Base-by-base conservation (phyloP, 2,329 filamentous ascomycete species). In the Penicillium sp. region DNA sequence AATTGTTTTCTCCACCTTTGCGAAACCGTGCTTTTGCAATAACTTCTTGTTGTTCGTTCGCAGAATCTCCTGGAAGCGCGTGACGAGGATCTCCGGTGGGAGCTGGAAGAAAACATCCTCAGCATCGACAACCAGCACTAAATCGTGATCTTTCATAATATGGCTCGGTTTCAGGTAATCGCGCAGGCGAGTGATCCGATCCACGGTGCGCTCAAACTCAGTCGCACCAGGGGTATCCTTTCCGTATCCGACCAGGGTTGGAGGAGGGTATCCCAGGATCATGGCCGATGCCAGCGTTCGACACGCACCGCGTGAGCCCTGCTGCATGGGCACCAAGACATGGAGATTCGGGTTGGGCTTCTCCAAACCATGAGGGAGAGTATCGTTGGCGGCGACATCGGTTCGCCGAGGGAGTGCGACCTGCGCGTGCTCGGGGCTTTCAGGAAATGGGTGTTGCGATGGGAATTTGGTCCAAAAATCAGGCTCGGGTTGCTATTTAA, bases 71-170 rank as follows among this genome's bases (percentile, higher is more conserved):
- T 86, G 83, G 69, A 89, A 90, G 44, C 87, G 81, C 61, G 82
- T 75, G 26, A 90, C 80, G 61, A 90, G 74, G 21, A 89, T 78
- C 43, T 87, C 82, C 3, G 84, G 81, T 0, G 86, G 85, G 2
- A 90, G 75, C 68, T 90, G 87, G 57, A 89, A 84, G 74, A 86
- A 85, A 1, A 85, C 78, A 57, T 89, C 85, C 68, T 84, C 81
- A 1, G 83, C 85, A 67, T 90, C 87, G 6, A 87, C 79, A 47
- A 89, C 78, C 56, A 89, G 72, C 8, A 88, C 80, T 27, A 90
- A 71, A 67, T 90, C 87, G 21, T 84, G 77, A 55, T 86, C 78
- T 24, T 78, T 74, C 19, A 83, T 76, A n/a, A 78, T 68, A 35
- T 77, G 78, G 29, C 73, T 74, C 49, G 78, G 75, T 13, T 76